A percentile compares a stretch with the other conserved stretches of the same genome.
Conservation (phyloP, 768 basidiomycete genomes). For the Cytidiella melzeri region DNA sequence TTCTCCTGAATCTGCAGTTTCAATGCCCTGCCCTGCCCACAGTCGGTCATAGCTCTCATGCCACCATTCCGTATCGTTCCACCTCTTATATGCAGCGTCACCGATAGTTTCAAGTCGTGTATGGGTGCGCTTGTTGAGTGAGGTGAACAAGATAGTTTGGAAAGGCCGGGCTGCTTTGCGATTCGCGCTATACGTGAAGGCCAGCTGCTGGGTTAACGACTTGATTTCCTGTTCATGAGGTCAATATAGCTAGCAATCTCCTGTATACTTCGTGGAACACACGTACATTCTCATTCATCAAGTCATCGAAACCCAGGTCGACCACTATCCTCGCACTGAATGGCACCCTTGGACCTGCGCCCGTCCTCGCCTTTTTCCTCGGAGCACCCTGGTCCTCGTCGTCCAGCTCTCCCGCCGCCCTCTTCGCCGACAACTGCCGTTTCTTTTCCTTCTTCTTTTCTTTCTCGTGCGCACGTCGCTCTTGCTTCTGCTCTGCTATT, state of each 20-base stretch:
- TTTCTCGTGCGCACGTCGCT: slow-evolving; percentile 72
- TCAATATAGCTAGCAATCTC: neutral
- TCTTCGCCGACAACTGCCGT: slow-evolving; percentile 48
- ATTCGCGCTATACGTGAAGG: slow-evolving; percentile 89
- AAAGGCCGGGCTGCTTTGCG: slow-evolving; percentile 68
- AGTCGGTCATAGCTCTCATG: slow-evolving; percentile 62
- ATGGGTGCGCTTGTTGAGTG: slow-evolving; percentile 66
- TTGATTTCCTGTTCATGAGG: slow-evolving; percentile 64
- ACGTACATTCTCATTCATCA: slow-evolving; percentile 89
- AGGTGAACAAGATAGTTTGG: slow-evolving; percentile 68
- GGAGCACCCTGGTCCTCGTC: slow-evolving; percentile 34
- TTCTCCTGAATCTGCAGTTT: slow-evolving; percentile 7
- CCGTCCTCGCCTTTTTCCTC: slow-evolving; percentile 33
- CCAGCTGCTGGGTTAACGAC: slow-evolving; percentile 85
- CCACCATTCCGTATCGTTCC: slow-evolving; percentile 85
- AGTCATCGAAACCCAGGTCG: slow-evolving; percentile 88
- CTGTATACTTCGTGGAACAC: neutral
- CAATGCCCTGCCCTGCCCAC: slow-evolving; percentile 38
- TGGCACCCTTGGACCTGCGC: slow-evolving; percentile 20
- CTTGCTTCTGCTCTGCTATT: slow-evolving; percentile 60
- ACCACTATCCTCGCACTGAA: slow-evolving; percentile 64
- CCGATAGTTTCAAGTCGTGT: slow-evolving; percentile 58
- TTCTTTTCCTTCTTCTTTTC: slow-evolving; percentile 72
- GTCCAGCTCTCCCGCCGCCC: slow-evolving; percentile 59
- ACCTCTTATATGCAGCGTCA: slow-evolving; percentile 68